These are phyloP conservation scores for Neurospora sp. DNA, from an alignment of 495 filamentous ascomycete species.

Conservation along the genomic window DNA sequence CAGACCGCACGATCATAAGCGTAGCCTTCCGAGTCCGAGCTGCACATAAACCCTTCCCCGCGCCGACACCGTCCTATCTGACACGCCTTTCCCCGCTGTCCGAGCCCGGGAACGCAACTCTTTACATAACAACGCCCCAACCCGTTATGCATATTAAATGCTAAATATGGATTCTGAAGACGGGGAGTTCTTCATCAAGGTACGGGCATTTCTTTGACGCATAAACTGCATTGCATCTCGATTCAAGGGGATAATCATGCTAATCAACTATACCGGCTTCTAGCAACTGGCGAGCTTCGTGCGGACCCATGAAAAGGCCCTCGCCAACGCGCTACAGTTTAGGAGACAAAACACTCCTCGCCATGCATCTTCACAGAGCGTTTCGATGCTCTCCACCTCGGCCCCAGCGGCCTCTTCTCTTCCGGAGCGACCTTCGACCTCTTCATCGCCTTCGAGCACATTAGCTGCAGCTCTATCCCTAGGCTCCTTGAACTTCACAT, in stretches of 20 bases:
- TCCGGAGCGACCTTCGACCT: slow-evolving; percentile 43
- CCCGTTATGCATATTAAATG: slow-evolving; percentile 31
- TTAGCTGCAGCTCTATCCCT: slow-evolving; percentile 80
- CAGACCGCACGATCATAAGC: background rate
- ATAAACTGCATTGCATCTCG: background rate
- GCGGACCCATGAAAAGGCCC: slow-evolving; percentile 91
- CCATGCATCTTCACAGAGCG: slow-evolving; percentile 51
- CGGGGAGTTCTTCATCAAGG: slow-evolving; percentile 83
- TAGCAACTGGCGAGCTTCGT: slow-evolving; percentile 93
- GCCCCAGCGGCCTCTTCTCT: slow-evolving; percentile 39
- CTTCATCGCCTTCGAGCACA: slow-evolving; percentile 59
- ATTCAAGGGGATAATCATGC: background rate
- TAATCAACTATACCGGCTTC: background rate
- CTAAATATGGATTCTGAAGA: slow-evolving; percentile 71
- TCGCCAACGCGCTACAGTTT: slow-evolving; percentile 89
- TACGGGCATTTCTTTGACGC: slow-evolving; percentile 26
- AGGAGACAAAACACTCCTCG: slow-evolving; percentile 53
- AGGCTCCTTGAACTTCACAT: slow-evolving; percentile 72
- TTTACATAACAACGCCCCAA: slow-evolving; percentile 15
- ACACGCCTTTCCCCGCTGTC: background rate
- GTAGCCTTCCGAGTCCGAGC: background rate
- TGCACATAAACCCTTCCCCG: background rate
- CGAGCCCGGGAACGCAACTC: slow-evolving; percentile 3
- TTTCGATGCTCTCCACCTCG: slow-evolving; percentile 38
- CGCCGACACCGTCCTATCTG: background rate